These are phyloP conservation scores for Saccharomyces uvarum DNA, from an alignment of 1,139 yeast genomes.

Conservation along the genomic window DNA sequence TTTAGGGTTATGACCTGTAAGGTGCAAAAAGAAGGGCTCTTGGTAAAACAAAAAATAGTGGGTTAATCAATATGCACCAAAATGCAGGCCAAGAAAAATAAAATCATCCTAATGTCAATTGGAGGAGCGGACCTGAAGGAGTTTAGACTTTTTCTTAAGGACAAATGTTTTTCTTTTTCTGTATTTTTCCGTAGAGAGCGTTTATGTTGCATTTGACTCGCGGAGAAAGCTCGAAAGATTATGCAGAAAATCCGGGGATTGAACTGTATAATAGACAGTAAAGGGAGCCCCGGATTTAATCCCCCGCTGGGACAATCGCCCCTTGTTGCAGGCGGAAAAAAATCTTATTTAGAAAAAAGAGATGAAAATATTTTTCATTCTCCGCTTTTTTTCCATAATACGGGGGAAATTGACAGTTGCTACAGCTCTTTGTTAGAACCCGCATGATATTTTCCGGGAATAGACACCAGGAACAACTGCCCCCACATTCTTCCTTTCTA, in stretches of 20 bases:
- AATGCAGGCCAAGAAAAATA: neutral
- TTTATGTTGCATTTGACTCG: neutral
- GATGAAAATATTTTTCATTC: neutral
- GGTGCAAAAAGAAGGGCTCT: too few species aligned
- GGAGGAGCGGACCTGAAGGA: too few species aligned
- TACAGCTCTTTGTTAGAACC: neutral
- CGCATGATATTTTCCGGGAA: neutral
- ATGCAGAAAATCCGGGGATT: neutral
- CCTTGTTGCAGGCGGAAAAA: neutral
- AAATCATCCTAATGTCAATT: neutral
- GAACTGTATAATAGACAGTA: neutral
- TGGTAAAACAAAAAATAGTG: too few species aligned
- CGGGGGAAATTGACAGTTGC: neutral
- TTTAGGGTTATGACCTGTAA: too few species aligned
- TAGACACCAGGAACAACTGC: neutral
- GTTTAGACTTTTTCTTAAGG: neutral
- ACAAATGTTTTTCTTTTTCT: neutral
- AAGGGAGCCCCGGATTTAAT: neutral
- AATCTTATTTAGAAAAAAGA: neutral
- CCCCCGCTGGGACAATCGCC: neutral
- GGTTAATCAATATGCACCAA: neutral
- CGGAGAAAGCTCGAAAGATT: neutral
- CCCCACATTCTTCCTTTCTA: neutral
- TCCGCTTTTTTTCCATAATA: neutral
- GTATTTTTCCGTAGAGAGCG: neutral